Percentiles rank a stretch among this genome's conserved stretches.
Conservation (phyloP, 2,329 filamentous ascomycete genomes). For the Colletotrichum ledebouriae region DNA sequence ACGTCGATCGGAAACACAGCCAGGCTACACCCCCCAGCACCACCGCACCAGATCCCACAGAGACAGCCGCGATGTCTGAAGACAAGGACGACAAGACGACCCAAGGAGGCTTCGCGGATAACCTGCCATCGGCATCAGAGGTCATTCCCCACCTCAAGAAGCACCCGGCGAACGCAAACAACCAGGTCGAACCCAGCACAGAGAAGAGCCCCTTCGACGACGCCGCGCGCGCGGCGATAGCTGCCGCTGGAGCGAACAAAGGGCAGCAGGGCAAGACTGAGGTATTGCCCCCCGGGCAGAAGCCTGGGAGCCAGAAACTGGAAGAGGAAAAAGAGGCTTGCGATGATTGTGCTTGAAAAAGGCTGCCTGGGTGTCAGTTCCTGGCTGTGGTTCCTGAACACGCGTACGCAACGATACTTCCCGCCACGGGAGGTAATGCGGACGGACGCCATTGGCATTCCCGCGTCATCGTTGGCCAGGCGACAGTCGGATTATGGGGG, state of each 20-base stretch:
- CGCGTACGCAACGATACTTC: background rate
- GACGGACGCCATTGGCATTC: background rate
- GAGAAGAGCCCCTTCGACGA: slow-evolving; percentile 22
- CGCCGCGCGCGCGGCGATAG: slow-evolving; percentile 29
- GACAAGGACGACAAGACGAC: background rate
- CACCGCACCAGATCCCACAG: background rate
- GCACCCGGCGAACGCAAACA: slow-evolving; percentile 27
- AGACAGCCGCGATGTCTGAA: slow-evolving; percentile 1
- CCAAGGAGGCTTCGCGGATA: background rate
- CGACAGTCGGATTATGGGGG: background rate
- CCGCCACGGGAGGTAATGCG: background rate
- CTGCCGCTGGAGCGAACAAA: slow-evolving; percentile 39
- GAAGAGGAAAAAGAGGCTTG: slow-evolving; percentile 27
- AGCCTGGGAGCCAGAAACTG: background rate
- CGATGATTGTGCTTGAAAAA: slow-evolving; percentile 38
- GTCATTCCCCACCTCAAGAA: slow-evolving; percentile 34
- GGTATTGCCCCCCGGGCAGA: slow-evolving; percentile 15
- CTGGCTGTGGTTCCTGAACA: too few relatives aligned
- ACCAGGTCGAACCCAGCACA: background rate
- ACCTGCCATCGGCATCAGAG: slow-evolving; percentile 25
- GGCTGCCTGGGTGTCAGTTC: background rate
- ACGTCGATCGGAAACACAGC: slow-evolving; percentile 74
- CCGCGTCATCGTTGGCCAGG: background rate
- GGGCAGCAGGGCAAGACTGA: slow-evolving; percentile 36
- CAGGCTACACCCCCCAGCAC: slow-evolving; percentile 23